A percentile compares a stretch with the other conserved stretches of the same genome.
phyloP scores from a whole-genome alignment of 2,329 filamentous ascomycete genomes.

The Fulvia fulva region DNA sequence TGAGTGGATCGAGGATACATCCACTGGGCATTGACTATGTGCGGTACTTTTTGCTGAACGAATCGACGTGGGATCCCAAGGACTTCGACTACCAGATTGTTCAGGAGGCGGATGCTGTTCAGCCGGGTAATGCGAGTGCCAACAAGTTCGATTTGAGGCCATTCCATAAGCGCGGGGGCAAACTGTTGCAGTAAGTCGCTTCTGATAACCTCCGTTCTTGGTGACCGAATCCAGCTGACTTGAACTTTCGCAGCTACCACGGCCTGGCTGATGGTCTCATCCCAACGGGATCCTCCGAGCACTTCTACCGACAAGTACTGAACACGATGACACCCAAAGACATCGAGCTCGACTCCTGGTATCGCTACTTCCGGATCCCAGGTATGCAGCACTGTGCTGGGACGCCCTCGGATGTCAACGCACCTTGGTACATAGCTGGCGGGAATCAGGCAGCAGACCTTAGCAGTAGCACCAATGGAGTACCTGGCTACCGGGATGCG shows the following conservation, averaged over 20 bases:
- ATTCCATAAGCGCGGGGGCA: conserved; percentile 43
- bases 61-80: conserved; percentile 38
- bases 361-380: conserved; percentile 43
- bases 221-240: background rate
- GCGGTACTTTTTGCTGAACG: conserved; percentile 41
- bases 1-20: conserved; percentile 38
- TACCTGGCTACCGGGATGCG: conserved; percentile 33
- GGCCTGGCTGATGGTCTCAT: conserved; percentile 47
- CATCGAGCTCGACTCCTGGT: conserved; percentile 39
- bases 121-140: conserved; percentile 50
- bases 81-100: conserved; percentile 40
- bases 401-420: conserved; percentile 34
- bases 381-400: conserved; percentile 44
- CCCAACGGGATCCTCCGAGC: conserved; percentile 48
- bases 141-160: conserved; percentile 46
- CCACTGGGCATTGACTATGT: conserved; percentile 38
- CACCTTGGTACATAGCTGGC: conserved; percentile 47
- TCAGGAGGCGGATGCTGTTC: conserved; percentile 35
- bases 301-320: conserved; percentile 49
- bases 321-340: conserved; percentile 34
- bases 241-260: conserved; percentile 34
- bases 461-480: conserved; percentile 22
- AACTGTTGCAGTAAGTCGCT: conserved; percentile 30
- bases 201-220: background rate
- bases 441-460: conserved; percentile 31